These are phyloP conservation scores for Salisapilia sapeloensis DNA, from an alignment of 352 stramenopile species.

Conservation along the genomic window DNA sequence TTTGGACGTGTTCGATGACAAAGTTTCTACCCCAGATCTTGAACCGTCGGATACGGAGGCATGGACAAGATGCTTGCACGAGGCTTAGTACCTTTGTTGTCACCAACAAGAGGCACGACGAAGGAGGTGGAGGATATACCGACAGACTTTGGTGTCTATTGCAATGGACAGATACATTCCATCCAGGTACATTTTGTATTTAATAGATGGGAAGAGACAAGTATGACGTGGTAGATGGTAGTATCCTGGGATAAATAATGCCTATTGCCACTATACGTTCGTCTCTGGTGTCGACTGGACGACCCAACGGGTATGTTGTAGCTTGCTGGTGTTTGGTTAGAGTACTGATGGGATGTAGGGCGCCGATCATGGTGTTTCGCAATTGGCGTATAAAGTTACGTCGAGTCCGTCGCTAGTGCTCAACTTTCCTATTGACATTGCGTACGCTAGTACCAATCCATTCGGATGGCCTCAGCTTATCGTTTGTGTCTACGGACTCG, in stretches of 20 bases:
- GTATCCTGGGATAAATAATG: constrained; percentile 61
- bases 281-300: constrained; percentile 87
- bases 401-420: constrained; percentile 68
- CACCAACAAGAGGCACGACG: constrained; percentile 1
- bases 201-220: background rate
- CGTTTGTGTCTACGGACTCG: constrained; percentile 77
- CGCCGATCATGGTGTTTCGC: constrained; percentile 70
- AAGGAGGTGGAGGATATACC: constrained; percentile 1
- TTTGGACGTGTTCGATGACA: constrained; percentile 7
- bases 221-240: constrained; percentile 4
- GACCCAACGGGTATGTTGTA: constrained; percentile 54
- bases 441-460: constrained; percentile 91
- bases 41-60: too few species aligned
- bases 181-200: constrained; percentile 16
- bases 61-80: too few species aligned
- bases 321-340: background rate
- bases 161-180: constrained; percentile 37
- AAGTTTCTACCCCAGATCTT: too few species aligned
- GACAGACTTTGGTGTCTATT: constrained; percentile 33
- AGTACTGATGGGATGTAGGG: constrained; percentile 13
- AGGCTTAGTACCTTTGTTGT: too few species aligned
- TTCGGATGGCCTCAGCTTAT: constrained; percentile 90
- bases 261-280: constrained; percentile 89
- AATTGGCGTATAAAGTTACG: constrained; percentile 56
- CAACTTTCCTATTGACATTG: constrained; percentile 93